Conservation (phyloP, 805 yeast species). For the Candida methanosorbosa region DNA sequence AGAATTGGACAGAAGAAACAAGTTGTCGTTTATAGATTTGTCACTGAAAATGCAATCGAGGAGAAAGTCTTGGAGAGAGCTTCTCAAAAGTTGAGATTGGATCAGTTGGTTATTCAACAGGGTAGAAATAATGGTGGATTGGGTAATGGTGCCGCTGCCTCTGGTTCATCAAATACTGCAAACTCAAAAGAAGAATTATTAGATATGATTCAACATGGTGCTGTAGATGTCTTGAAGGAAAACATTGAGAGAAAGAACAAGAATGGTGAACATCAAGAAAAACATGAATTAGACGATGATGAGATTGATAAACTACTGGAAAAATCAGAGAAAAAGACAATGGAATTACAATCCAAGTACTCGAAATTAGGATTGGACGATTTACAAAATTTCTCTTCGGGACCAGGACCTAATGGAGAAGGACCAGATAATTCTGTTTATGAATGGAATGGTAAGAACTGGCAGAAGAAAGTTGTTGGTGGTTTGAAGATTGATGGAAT, state of each 20-base stretch:
- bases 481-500: slow-evolving; percentile 31
- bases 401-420: slow-evolving; percentile 21
- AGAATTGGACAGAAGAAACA: slow-evolving; percentile 83
- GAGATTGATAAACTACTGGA: slow-evolving; percentile 56
- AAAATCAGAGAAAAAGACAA: slow-evolving; percentile 56
- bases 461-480: slow-evolving; percentile 51
- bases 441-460: slow-evolving; percentile 84
- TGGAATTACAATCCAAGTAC: slow-evolving; percentile 52
- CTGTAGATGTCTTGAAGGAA: slow-evolving; percentile 47
- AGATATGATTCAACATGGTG: slow-evolving; percentile 80
- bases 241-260: slow-evolving; percentile 6
- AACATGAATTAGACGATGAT: slow-evolving; percentile 34
- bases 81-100: slow-evolving; percentile 68
- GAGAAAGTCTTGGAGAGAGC: slow-evolving; percentile 79
- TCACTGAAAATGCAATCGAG: slow-evolving; percentile 78
- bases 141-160: slow-evolving; percentile 15
- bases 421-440: slow-evolving; percentile 45
- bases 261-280: slow-evolving; percentile 16
- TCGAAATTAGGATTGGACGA: slow-evolving; percentile 67
- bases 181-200: slow-evolving; percentile 63
- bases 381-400: slow-evolving; percentile 64
- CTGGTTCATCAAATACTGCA: slow-evolving; percentile 28
- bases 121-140: slow-evolving; percentile 27
- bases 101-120: slow-evolving; percentile 77
- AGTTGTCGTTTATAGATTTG: slow-evolving; percentile 68